Evolutionary conservation across 352 stramenopile species (phyloP).

Genomic region (Thraustochytrium striatum): DNA sequence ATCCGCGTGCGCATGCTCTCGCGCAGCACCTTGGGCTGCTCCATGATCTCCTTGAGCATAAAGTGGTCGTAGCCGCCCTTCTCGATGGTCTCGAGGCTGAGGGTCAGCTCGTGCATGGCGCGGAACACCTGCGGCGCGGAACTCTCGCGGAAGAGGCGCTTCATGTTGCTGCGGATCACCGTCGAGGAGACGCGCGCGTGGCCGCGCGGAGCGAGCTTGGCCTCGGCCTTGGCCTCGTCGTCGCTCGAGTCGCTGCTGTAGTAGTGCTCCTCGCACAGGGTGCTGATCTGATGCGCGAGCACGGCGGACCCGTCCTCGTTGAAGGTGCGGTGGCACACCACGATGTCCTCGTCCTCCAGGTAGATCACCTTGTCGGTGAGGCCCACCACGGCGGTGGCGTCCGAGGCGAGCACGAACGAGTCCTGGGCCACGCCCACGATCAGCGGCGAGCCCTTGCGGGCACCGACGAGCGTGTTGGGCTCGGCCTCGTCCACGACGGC

Average conservation of each 20-base stretch:
- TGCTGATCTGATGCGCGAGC: conserved; percentile 19
- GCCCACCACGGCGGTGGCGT: conserved; percentile 55
- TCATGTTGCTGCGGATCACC: conserved; percentile 13
- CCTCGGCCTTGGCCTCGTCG: not conserved
- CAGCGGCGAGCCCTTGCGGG: conserved; percentile 54
- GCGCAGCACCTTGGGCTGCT: conserved; percentile 70
- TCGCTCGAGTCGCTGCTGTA: conserved; percentile 8
- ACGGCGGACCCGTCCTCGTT: not conserved
- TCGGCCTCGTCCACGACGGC: conserved; percentile 52
- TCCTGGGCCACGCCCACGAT: conserved; percentile 54
- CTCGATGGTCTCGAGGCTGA: conserved; percentile 54
- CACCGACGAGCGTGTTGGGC: conserved; percentile 51
- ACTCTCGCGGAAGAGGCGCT: conserved; percentile 3
- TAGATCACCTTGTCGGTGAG: conserved; percentile 57
- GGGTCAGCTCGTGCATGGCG: conserved; percentile 47
- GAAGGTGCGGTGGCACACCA: conserved; percentile 10
- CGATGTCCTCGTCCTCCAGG: conserved; percentile 56
- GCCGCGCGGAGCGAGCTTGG: not conserved
- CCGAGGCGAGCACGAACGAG: conserved; percentile 49
- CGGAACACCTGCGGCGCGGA: conserved; percentile 8
- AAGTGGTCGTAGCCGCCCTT: conserved; percentile 65
- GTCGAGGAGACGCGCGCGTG: not conserved
- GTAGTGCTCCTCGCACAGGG: conserved; percentile 40
- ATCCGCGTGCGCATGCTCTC: conserved; percentile 53
- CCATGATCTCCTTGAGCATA: conserved; percentile 85